Evolutionary conservation across 805 yeast species (phyloP), one percentile per base, ranked within the genome.

Genomic region (Teunomyces barrocoloradensis): DNA sequence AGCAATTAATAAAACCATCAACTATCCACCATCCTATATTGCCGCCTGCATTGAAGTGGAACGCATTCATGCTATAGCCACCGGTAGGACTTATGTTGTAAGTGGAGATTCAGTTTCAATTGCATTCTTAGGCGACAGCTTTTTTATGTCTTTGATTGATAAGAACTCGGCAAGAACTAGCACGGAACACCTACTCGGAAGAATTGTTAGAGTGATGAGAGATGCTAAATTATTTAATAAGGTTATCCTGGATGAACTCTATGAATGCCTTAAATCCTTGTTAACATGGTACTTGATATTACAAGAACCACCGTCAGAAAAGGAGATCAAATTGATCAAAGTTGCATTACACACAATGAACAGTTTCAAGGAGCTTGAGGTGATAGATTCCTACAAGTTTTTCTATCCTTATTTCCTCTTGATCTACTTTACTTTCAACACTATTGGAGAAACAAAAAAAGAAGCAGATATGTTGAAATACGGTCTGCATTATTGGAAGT

Each of bases 231-330:
- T 48, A 6, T 17, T 43, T 4, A 43, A 43, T 6, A 36, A 46
- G 6, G 45, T 32, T 7, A 11, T 42, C 2, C 37, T 29, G 2
- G 33, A 45, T 0, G 63, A 59, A n/a, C 30, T 62, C 3, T 55
- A 56, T 18, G 43, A 48, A 1, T 58, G 65, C 2, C 34, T 68
- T 2, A 52, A 52, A 25, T 53, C 51, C 0, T 35, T 71, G 6
- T 51, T 68, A 4, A 53, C 57, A 34, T 72, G 76, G 76, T 42
- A 51, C 28, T 53, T 72, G 18, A 63, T 67, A 12, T 20, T 61
- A 2, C 74, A 70, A 39, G 62, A 63, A 33, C 43, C 52, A 5
- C 65, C 69, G 1, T 18, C 53, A 3, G 57, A 50, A 3, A 51
- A 37, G n/a, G 40, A 55, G n/a, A 50, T 60, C 57, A 47, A 45